Evolutionary conservation across 441 rosid genomes (phyloP), one percentile per base, ranked within the genome.

Genomic region (Syzygium syzygioides): DNA sequence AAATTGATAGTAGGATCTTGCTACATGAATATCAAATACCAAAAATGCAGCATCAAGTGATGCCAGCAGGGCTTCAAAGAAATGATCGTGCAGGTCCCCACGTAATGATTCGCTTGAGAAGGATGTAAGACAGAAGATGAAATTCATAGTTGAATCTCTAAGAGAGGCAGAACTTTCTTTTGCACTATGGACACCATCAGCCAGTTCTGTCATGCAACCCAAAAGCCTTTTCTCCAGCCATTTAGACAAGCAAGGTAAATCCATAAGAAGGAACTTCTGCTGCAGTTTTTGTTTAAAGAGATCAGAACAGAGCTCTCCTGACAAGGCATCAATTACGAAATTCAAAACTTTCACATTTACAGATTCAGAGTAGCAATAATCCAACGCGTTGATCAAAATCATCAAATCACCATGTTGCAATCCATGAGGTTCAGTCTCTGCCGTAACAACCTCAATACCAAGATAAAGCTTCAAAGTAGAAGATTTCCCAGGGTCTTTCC

Each of bases 221-320:
- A 98, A 94, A 88, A 98, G 94, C 91, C 97, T 95, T 92, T 93
- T 95, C 95, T 96, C 99, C 94, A 98, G 92, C 99, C 99, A 96
- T 89, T 93, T 93, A 88, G 99, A 98, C 92, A 98, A 92, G 87
- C 86, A 83, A 90, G 85, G 90, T 92, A 93, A 85, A 93, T 96
- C 99, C 99, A 96, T 96, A 89, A 91, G 93, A 90, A 94, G 90
- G 91, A 96, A 95, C 86, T 94, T 96, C 87, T 91, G 89, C 89
- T 95, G 95, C 79, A 96, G 89, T 93, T 93, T 96, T 88, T 91
- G 95, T 91, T 92, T 96, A 90, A 76, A 76, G 83, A 96, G 94
- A 91, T 93, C 94, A 68, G 94, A 90, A 87, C 93, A 93, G 55
- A 93, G 92, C 79, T 95, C 99, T 87, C 95, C 96, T 55, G 98